Conservation (phyloP, 192 early-diverging fungal species). For the Coemansia sp. region DNA sequence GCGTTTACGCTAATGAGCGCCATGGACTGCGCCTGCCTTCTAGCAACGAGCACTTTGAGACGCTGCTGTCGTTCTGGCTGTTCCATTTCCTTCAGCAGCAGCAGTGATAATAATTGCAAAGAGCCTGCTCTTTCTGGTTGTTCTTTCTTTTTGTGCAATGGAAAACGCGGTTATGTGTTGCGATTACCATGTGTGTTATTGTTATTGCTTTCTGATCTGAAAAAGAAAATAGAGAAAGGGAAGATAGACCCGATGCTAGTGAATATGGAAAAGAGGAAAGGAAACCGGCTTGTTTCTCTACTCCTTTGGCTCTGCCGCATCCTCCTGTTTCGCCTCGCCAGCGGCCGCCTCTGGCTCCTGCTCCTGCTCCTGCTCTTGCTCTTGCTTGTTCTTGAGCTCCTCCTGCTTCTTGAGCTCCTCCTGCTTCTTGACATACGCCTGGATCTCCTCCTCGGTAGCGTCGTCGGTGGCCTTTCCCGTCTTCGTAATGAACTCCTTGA, state of each 20-base stretch:
- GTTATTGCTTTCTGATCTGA: too few relatives aligned
- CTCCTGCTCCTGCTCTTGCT: not conserved
- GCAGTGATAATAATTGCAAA: not conserved
- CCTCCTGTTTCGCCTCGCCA: not conserved
- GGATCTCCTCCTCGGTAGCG: not conserved
- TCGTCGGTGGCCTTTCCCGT: conserved; percentile 5
- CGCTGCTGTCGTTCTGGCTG: conserved; percentile 65
- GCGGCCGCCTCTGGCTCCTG: not conserved
- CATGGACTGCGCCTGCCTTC: conserved; percentile 67
- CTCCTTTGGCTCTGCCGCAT: conserved; percentile 60
- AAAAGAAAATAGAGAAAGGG: too few relatives aligned
- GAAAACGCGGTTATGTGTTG: not conserved
- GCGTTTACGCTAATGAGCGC: conserved; percentile 73
- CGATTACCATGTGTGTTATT: too few relatives aligned
- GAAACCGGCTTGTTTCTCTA: conserved; percentile 69
- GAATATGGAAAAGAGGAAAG: conserved; percentile 60
- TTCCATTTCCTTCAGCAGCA: conserved; percentile 54
- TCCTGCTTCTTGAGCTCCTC: not conserved
- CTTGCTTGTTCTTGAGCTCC: not conserved
- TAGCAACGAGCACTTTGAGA: conserved; percentile 78
- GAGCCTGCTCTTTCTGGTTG: not conserved
- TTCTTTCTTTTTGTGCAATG: not conserved
- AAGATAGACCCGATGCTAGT: conserved; percentile 56
- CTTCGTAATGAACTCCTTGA: conserved; percentile 8
- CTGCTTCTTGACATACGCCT: not conserved